phyloP scores from a whole-genome alignment of 169 alveolate species.

The Theileria sp. region DNA sequence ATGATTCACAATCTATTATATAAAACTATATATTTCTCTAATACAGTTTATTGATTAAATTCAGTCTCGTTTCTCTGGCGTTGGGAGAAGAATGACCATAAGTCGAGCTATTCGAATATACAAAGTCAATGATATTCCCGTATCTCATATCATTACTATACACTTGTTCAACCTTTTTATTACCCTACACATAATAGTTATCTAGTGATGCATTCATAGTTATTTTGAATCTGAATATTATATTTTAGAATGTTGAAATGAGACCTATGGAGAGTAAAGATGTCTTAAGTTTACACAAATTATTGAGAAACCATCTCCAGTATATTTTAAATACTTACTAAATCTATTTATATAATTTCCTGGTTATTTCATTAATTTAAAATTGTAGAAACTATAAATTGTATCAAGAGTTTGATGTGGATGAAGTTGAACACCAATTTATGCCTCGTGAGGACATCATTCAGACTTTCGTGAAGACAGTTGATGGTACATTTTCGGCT shows the following conservation, averaged over 20 bases:
- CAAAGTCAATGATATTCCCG: slow-evolving; percentile 73
- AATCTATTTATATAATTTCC: not conserved
- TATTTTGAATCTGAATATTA: not conserved
- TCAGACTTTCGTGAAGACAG: slow-evolving; percentile 88
- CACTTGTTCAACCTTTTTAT: slow-evolving; percentile 30
- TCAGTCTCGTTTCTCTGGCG: slow-evolving; percentile 79
- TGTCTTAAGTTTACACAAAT: slow-evolving; percentile 77
- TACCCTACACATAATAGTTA: too few species aligned
- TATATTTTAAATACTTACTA: slow-evolving; percentile 79
- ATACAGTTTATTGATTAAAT: slow-evolving; percentile 30
- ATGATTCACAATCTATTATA: not conserved
- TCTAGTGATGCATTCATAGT: too few species aligned
- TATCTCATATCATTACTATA: not conserved
- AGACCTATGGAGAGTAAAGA: slow-evolving; percentile 88
- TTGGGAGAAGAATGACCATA: slow-evolving; percentile 84
- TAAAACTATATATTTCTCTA: not conserved
- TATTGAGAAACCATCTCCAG: slow-evolving; percentile 73
- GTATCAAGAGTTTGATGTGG: slow-evolving; percentile 80
- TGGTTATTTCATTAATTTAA: slow-evolving; percentile 10
- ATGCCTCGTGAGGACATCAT: slow-evolving; percentile 87
- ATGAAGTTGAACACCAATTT: slow-evolving; percentile 89
- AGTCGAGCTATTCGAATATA: slow-evolving; percentile 86
- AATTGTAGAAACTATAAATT: slow-evolving; percentile 77
- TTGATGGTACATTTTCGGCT: slow-evolving; percentile 34
- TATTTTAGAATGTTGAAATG: slow-evolving; percentile 63